Percentiles rank a stretch among this genome's conserved stretches.
Evolutionary conservation across 805 yeast genomes (phyloP).

Genomic region (Clavispora carvajalis): DNA sequence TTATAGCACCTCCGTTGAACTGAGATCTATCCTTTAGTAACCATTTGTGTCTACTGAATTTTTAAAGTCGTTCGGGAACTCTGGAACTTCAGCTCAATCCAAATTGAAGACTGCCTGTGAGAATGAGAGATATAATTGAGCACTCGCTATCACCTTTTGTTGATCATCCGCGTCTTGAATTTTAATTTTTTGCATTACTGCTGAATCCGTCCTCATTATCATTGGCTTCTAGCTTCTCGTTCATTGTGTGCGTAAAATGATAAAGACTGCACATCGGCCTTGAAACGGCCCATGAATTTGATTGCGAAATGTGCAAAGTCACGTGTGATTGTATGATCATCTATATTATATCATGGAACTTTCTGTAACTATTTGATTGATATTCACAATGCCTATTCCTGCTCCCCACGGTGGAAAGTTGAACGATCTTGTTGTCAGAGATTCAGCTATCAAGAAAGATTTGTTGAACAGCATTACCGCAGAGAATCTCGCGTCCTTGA

Average conservation of each 20-base stretch:
- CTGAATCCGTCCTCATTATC: too few relatives aligned
- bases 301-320: constrained; percentile 6
- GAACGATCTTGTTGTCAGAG: constrained; percentile 82
- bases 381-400: constrained; percentile 46
- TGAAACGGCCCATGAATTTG: neutral
- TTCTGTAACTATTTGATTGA: neutral
- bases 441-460: constrained; percentile 51
- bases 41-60: too few relatives aligned
- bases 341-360: constrained; percentile 2
- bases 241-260: neutral
- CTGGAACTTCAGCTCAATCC: too few relatives aligned
- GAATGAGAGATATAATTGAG: too few relatives aligned
- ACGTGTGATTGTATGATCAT: constrained; percentile 19
- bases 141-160: too few relatives aligned
- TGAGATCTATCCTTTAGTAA: too few relatives aligned
- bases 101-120: too few relatives aligned
- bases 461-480: constrained; percentile 55
- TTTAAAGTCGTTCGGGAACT: too few relatives aligned
- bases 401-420: constrained; percentile 90
- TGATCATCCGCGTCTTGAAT: too few relatives aligned
- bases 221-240: too few relatives aligned
- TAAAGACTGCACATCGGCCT: neutral
- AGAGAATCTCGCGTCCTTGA: constrained; percentile 36
- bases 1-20: too few relatives aligned
- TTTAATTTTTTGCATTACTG: too few relatives aligned